Base-by-base conservation (phyloP, 768 basidiomycete genomes). In the Asterophora parasitica region DNA sequence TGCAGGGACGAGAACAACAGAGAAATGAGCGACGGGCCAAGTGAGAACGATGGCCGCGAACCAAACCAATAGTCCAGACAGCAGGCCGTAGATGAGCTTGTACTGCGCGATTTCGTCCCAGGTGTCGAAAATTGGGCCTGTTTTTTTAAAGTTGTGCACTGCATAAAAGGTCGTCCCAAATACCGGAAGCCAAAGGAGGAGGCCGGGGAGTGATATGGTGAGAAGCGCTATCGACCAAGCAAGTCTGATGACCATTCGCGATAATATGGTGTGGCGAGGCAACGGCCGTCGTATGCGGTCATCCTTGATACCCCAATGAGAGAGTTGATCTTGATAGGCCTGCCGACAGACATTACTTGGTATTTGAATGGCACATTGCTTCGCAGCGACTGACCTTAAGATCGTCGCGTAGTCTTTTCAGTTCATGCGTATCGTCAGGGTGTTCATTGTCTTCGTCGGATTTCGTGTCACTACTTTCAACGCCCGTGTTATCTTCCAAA, bases 41-140 rank as follows among this genome's bases (percentile, higher is more conserved):
- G 88, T 88, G 34, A 83, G 30, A 30, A 82, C 30, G 23, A 81
- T 66, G 10, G 76, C 65, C 13, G 62, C 50, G 28, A 73, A 44
- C 80, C 88, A 91, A 26, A 91, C 87, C 44, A 75, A 67, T 3
- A 87, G 50, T 1, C 88, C 89, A 0, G 88, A 83, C 7, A 82
- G 57, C 28, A 93, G 74, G 8, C 92, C 92, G 57, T 89, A 90
- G 16, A 85, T 79, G 44, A 92, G 81, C 62, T 92, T 92, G 65
- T 89, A 88, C 60, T 92, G 88, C 9, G 90, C 88, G 53, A 92
- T 89, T 62, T 92, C 90, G 58, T 92, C 91, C 77, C 81, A 91
- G 0, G 88, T 91, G 59, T 92, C 87, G 70, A 85, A 87, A 31
- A 87, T 75, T 0, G 88, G 88, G 0, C 90, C 90, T 0, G 77